Percentiles rank a stretch among this genome's conserved stretches.
Evolutionary conservation across 2,329 filamentous ascomycete genomes (phyloP).

Genomic region (Aspergillus jensenii): DNA sequence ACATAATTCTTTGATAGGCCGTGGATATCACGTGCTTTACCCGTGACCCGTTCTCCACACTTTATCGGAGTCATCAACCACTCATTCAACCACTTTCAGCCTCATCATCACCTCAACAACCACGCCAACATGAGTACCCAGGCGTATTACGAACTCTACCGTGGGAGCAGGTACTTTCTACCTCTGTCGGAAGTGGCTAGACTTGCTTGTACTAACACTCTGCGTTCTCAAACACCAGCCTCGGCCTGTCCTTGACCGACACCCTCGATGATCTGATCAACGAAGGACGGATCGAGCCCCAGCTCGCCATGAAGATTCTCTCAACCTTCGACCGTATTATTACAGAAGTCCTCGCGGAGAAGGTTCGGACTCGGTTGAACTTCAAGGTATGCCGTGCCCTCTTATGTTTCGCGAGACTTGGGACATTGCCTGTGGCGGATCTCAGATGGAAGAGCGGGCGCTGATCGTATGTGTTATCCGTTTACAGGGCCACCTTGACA

Average conservation of each 20-base stretch:
- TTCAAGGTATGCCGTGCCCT: conserved; percentile 73
- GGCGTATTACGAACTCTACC: conserved; percentile 90
- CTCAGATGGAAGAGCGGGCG: neutral
- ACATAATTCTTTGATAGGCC: neutral
- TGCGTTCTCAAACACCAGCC: conserved; percentile 55
- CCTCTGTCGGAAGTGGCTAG: neutral
- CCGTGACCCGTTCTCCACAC: neutral
- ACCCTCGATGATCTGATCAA: conserved; percentile 96
- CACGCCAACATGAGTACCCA: conserved; percentile 48
- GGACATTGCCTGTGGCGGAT: neutral
- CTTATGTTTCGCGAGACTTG: neutral
- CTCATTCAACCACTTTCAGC: conserved; percentile 8
- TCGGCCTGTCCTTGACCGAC: conserved; percentile 90
- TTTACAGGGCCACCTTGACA: conserved; percentile 85
- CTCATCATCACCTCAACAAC: conserved; percentile 1
- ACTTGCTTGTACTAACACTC: neutral
- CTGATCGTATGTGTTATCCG: conserved; percentile 1
- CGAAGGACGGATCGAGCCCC: conserved; percentile 91
- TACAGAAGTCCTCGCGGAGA: conserved; percentile 85
- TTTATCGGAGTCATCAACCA: neutral
- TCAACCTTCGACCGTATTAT: conserved; percentile 93
- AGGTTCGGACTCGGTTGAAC: conserved; percentile 83
- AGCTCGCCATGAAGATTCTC: conserved; percentile 97
- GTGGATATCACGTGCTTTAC: conserved; percentile 18
- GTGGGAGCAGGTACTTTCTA: conserved; percentile 80